phyloP scores from a whole-genome alignment of 495 filamentous ascomycete genomes.

The Rusavskia elegans region DNA sequence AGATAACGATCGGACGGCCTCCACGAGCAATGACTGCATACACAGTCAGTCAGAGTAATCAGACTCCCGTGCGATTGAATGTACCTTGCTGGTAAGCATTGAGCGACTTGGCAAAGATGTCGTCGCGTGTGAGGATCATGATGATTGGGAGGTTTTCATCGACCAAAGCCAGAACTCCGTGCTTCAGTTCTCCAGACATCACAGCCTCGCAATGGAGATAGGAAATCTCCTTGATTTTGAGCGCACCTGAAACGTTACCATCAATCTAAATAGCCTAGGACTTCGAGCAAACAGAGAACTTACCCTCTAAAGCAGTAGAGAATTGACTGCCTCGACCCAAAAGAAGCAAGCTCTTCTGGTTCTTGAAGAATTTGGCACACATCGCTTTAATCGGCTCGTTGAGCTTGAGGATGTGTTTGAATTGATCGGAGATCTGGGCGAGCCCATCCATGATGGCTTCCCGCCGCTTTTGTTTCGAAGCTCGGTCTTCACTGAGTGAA shows the following conservation, averaged over 20 bases:
- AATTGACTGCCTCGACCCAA: constrained; percentile 91
- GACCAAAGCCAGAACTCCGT: constrained; percentile 91
- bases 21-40: constrained; percentile 70
- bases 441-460: constrained; percentile 97
- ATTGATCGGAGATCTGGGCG: constrained; percentile 70
- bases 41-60: background rate
- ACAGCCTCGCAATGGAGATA: constrained; percentile 99
- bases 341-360: constrained; percentile 90
- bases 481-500: constrained; percentile 86
- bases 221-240: constrained; percentile 99
- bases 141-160: constrained; percentile 98
- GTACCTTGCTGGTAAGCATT: constrained; percentile 97
- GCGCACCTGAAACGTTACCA: constrained; percentile 37
- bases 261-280: constrained; percentile 5
- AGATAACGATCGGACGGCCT: constrained; percentile 95
- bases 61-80: constrained; percentile 12
- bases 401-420: constrained; percentile 75
- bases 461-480: constrained; percentile 80
- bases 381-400: constrained; percentile 88
- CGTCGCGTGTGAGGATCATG: constrained; percentile 95
- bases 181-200: constrained; percentile 98
- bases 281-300: constrained; percentile 8
- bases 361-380: constrained; percentile 78
- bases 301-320: constrained; percentile 89
- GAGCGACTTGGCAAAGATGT: constrained; percentile 89